Conservation (phyloP, 2,329 filamentous ascomycete genomes). For the Blumeriella jaapii region DNA sequence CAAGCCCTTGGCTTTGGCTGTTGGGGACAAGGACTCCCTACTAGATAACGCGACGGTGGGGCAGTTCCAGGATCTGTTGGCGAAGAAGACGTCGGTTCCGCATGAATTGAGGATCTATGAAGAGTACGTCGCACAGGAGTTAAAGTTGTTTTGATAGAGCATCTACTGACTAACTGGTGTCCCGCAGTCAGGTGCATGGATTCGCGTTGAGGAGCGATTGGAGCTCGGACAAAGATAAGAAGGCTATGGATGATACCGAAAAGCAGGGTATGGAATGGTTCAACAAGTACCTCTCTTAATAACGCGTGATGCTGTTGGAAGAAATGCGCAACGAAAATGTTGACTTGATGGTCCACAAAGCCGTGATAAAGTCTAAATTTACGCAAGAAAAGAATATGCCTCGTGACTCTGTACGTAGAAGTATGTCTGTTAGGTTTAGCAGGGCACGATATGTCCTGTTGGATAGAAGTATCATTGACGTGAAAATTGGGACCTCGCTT, state of each 20-base stretch:
- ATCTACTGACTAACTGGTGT: too few species aligned
- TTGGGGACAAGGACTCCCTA: conserved; percentile 33
- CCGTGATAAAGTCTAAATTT: too few species aligned
- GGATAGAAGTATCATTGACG: too few species aligned
- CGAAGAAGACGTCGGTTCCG: conserved; percentile 28
- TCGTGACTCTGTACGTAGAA: too few species aligned
- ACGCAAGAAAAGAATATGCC: too few species aligned
- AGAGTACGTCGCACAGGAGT: too few species aligned
- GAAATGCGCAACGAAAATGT: background rate
- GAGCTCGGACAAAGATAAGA: conserved; percentile 33
- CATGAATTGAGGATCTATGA: conserved; percentile 33
- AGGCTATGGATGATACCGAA: conserved; percentile 35
- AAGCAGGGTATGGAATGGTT: conserved; percentile 33
- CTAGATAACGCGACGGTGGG: conserved; percentile 29
- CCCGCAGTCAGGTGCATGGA: conserved; percentile 34
- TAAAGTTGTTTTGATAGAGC: too few species aligned
- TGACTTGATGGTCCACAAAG: background rate
- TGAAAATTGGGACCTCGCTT: too few species aligned
- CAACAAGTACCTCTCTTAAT: conserved; percentile 25
- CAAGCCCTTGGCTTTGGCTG: conserved; percentile 31
- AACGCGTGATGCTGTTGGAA: background rate
- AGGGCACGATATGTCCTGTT: too few species aligned
- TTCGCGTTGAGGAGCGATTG: conserved; percentile 33
- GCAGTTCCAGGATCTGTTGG: conserved; percentile 31
- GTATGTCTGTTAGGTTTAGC: too few species aligned